Evolutionary conservation across 2,329 filamentous ascomycete genomes (phyloP), one percentile per base, ranked within the genome.

Genomic region (Scedosporium dehoogii): DNA sequence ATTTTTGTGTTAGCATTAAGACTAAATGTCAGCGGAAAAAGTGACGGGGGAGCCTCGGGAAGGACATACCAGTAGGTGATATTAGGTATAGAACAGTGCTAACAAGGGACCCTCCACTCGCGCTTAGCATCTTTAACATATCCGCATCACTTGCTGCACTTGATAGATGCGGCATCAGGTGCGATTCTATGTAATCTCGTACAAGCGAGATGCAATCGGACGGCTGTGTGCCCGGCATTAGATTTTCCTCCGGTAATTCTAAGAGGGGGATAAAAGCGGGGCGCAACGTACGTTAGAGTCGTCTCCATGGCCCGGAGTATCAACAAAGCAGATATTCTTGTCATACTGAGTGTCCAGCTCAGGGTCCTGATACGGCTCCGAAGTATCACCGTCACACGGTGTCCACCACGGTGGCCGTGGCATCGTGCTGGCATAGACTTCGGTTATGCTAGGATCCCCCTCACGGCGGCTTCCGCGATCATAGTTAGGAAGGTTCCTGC

Each of bases 331-430:
- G 4, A 99, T 76, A 70, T 99, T 99, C 33, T 93, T 85, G 71
- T 97, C 93, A 56, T 97, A 77, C 46, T 53, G 25, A 55, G 97
- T 83, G 23, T 85, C 83, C 6, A 86, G 86, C 60, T 85, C 77
- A 69, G 57, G 48, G 5, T 58, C 18, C 21, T 58, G 58, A 10
- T 18, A 42, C 88, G 82, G 69, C 86, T 81, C 57, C 83, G 65
- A 83, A 74, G 59, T 80, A 76, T 63, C 41, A 66, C 27, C 79
- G 79, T 63, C 65, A 88, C 85, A 62, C 92, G 94, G 89, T 14
- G 87, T 87, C 88, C 90, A 96, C 94, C 94, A 97, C 63, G 86
- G 79, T 0, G 93, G 92, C 73, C 93, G 96, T 44, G 93, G 85
- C 69, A 87, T 88, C 12, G 90, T 92, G 71, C 90, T 93, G 58